Base-by-base conservation (phyloP, 179 eudicot genomes). In the Corrigiola litoralis region DNA sequence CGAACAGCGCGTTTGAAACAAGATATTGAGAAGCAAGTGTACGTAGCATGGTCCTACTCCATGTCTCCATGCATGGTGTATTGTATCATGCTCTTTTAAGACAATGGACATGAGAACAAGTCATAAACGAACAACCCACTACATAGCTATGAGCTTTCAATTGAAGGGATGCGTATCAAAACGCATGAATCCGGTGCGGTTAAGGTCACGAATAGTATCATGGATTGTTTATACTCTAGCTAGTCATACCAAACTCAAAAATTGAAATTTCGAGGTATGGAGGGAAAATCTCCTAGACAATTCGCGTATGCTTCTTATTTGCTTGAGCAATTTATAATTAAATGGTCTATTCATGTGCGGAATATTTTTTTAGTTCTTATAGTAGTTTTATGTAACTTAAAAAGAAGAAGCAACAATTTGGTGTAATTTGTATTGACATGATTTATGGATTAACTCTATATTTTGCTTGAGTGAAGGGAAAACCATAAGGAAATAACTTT, bases 201-300 rank as follows among this genome's bases (percentile, higher is more conserved):
- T 50, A 32, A 20, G 4, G 67, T 66, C 77, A 72, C 71, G 67
- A 42, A 66, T 60, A 5, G 8, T 25, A 45, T 66, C 72, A 54
- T 72, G 63, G 58, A 50, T 72, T 66, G 23, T 65, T 72, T 40
- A 42, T 58, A 31, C 29, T 4, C 66, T 57, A 16, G n/a, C n/a
- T n/a, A 56, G 5, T 32, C 53, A 23, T 48, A 44, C 10, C 52
- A 10, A 28, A 57, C 54, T 37, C 61, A 66, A 66, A 66, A 23
- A 23, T 66, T 38, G 36, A 72, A 58, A 9, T 8, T 62, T 66
- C 9, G n/a, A 41, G 16, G 40, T 23, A 38, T 23, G 17, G 42
- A 66, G 63, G 58, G 74, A 56, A 47, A 9, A 36, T 5, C 11
- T 29, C 10, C 17, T 20, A 16, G 14, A 20, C 34, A 10, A 2